Evolutionary conservation across 208 protist species (phyloP).

Genomic region (Leishmania martiniquensis): DNA sequence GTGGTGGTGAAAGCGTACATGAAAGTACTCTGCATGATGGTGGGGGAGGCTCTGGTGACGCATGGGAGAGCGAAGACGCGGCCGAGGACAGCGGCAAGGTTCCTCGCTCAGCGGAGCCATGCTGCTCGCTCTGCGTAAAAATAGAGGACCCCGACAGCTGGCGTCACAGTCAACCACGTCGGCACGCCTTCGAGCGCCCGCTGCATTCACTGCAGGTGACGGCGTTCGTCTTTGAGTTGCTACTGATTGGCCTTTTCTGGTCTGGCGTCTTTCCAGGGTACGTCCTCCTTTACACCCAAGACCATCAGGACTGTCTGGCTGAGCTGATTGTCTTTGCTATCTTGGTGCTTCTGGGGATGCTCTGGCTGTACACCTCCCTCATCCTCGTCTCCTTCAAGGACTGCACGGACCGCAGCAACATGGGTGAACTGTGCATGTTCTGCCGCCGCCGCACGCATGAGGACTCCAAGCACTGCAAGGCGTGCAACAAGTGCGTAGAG

Average conservation of each 20-base stretch:
- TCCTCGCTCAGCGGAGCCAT: constrained; percentile 14
- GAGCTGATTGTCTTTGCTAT: constrained; percentile 53
- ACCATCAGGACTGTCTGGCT: constrained; percentile 31
- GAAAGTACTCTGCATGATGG: not conserved
- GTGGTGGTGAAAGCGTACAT: not conserved
- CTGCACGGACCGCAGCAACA: constrained; percentile 51
- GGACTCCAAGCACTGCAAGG: constrained; percentile 87
- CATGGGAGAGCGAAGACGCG: constrained; percentile 20
- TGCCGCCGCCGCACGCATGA: constrained; percentile 57
- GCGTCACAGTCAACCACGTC: constrained; percentile 46
- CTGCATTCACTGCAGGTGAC: constrained; percentile 67
- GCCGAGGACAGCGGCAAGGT: constrained; percentile 1
- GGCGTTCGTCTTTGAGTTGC: constrained; percentile 44
- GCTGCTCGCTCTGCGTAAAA: constrained; percentile 58
- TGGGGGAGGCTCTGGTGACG: not conserved
- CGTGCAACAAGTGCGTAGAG: constrained; percentile 89
- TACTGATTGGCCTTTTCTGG: constrained; percentile 55
- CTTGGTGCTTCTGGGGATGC: constrained; percentile 22
- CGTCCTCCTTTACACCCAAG: constrained; percentile 45
- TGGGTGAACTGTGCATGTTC: constrained; percentile 66
- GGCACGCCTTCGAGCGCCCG: constrained; percentile 71
- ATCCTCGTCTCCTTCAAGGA: constrained; percentile 64
- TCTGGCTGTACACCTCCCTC: constrained; percentile 22
- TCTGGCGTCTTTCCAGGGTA: constrained; percentile 50
- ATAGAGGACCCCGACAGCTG: constrained; percentile 47